These are phyloP conservation scores for Paracamarosporium sp. DNA, from an alignment of 2,329 filamentous ascomycete genomes.

Conservation along the genomic window DNA sequence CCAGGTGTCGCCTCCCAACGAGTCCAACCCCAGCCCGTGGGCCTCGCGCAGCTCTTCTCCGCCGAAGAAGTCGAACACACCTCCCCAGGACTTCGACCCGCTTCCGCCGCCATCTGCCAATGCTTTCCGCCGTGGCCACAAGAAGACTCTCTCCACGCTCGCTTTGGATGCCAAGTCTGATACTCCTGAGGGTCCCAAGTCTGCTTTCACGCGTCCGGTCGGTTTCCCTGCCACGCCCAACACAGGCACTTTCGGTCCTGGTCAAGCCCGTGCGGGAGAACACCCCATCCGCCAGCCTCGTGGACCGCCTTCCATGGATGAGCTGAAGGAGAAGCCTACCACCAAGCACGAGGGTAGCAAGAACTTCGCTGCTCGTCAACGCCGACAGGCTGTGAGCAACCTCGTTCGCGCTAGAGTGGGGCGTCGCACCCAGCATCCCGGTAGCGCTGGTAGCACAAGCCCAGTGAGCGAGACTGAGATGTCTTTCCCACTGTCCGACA, in stretches of 20 bases:
- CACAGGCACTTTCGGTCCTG: constrained; percentile 88
- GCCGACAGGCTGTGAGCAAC: constrained; percentile 89
- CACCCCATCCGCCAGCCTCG: constrained; percentile 93
- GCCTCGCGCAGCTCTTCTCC: constrained; percentile 69
- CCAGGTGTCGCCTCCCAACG: constrained; percentile 81
- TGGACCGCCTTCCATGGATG: constrained; percentile 88
- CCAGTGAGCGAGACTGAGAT: constrained; percentile 84
- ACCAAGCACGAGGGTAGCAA: constrained; percentile 93
- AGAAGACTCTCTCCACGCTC: constrained; percentile 80
- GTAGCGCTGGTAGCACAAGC: constrained; percentile 77
- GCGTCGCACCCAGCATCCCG: constrained; percentile 74
- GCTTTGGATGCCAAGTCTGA: constrained; percentile 64
- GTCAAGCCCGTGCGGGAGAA: constrained; percentile 90
- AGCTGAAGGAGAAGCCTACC: constrained; percentile 87
- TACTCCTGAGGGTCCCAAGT: constrained; percentile 71
- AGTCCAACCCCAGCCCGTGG: constrained; percentile 59
- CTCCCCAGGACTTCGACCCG: constrained; percentile 72
- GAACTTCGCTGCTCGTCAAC: constrained; percentile 94
- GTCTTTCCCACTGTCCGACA: constrained; percentile 74
- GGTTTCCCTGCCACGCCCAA: constrained; percentile 80
- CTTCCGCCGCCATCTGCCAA: constrained; percentile 88
- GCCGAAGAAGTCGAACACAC: constrained; percentile 69
- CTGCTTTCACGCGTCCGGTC: constrained; percentile 60
- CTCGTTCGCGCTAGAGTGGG: constrained; percentile 88
- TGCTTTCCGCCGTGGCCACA: constrained; percentile 91